Percentiles rank a stretch among this genome's conserved stretches.
phyloP scores from a whole-genome alignment of 2,329 filamentous ascomycete species.

The Paraconiothyrium brasiliense region DNA sequence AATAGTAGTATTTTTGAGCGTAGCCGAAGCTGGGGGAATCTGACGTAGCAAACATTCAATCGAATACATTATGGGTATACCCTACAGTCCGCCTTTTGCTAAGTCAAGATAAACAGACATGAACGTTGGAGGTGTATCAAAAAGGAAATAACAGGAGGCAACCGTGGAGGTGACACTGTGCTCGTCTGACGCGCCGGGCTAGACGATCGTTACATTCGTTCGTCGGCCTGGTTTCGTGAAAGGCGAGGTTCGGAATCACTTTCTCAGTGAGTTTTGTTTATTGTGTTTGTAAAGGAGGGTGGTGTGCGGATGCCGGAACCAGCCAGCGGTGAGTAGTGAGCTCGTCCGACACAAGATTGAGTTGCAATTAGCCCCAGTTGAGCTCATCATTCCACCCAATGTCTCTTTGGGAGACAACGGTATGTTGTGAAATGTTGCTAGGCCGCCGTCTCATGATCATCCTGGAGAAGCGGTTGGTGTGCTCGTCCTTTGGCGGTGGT shows the following conservation, averaged over 20 bases:
- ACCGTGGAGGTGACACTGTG: constrained; percentile 49
- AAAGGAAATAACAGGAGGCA: constrained; percentile 23
- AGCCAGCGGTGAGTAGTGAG: constrained; percentile 30
- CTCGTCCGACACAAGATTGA: constrained; percentile 15
- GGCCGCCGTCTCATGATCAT: constrained; percentile 48
- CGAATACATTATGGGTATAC: constrained; percentile 50
- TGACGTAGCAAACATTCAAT: constrained; percentile 23
- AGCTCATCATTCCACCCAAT: constrained; percentile 48
- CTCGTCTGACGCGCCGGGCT: constrained; percentile 33
- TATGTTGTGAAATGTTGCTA: constrained; percentile 50
- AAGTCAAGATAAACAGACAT: constrained; percentile 29
- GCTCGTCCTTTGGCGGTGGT: constrained; percentile 48
- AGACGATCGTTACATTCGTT: constrained; percentile 12
- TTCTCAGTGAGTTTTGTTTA: constrained; percentile 45
- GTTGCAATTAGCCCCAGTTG: constrained; percentile 42
- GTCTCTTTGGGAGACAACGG: constrained; percentile 41
- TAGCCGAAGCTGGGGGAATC: constrained; percentile 15
- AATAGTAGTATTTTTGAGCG: constrained; percentile 12
- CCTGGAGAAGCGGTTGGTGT: constrained; percentile 45
- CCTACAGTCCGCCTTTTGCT: constrained; percentile 32
- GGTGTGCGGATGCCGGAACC: constrained; percentile 36
- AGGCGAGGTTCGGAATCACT: constrained; percentile 51
- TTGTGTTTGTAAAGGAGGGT: constrained; percentile 34
- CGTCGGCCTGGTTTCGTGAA: constrained; percentile 11
- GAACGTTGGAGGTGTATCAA: constrained; percentile 27